Base-by-base conservation (phyloP, 371 early-diverging fungal species). In the Apophysomyces variabilis region DNA sequence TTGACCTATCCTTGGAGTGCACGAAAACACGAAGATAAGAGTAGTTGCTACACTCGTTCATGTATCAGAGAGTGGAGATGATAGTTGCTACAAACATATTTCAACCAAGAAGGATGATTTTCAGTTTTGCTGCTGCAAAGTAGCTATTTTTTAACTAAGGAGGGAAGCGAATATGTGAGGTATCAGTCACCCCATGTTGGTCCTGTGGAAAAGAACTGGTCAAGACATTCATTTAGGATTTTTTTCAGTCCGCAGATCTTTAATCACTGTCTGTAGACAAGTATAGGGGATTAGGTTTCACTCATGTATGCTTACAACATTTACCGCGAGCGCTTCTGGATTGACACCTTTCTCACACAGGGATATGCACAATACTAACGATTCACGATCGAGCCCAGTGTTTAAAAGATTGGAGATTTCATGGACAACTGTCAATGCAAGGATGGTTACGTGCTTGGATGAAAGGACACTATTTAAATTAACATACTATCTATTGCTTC, bases 301-400 rank as follows among this genome's bases (percentile, higher is more conserved):
- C 7, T 41, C n/a, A 39, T 45, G 44, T 61, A 50, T 12, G 4
- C 1, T n/a, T 4, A 16, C n/a, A 11, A 7, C 12, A 71, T 71
- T 61, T 71, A 88, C 89, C 1, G 95, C 92, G 14, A 95, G 76
- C 5, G 93, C 93, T 74, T 93, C 93, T 7, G 95, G 95, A 70
- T 95, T 93, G 21, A 89, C 92, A 16, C 93, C 93, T 14, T 75
- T 72, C 66, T 93, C 93, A 68, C 87, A 88, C 56, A 95, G 73
- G 7, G 87, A 79, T 6, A 92, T 80, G 67, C 93, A 93, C 9
- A 85, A 66, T 0, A 88, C 78, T n/a, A 95, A 82, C 0, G 91
- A 78, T 39, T 92, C 90, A 35, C 88, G 78, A 75, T 90, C 91
- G 4, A 93, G 82, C 0, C 91, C 91, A 4, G 92, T 90, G 66